Evolutionary conservation across 2,329 filamentous ascomycete genomes (phyloP), one percentile per base, ranked within the genome.

Genomic region (Pyrenophora teres): DNA sequence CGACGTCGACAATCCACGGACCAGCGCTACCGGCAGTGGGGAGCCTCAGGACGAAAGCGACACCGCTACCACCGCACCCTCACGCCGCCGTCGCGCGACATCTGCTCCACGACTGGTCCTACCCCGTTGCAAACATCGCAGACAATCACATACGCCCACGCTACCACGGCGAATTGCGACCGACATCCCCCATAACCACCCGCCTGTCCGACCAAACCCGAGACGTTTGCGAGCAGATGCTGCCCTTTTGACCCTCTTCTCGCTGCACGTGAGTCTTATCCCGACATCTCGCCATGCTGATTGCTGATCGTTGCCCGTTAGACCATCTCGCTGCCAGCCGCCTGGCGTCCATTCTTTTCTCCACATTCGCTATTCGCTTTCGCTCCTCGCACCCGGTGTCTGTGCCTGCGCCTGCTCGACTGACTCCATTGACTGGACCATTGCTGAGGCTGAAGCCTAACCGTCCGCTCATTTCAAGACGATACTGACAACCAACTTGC

Each of bases 301-400:
- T 21, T 21, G 19, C 19, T 21, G 19, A 72, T 67, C 63, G 43
- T 52, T 55, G 50, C 50, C 49, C 48, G 21, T 30, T 50, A 67
- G 65, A 55, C 56, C 60, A 53, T 62, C 64, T 54, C 59, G 62
- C 59, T 65, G 70, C 69, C 70, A 71, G 67, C 67, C 64, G 51
- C 62, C 68, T 71, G 71, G 72, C 72, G 71, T 75, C 73, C 74
- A 59, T 64, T 75, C 72, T 60, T 74, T 74, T 75, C 68, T 63
- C 73, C 67, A 66, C 62, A 56, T 55, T 66, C 68, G 45, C 67
- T 69, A 64, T 43, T 47, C 52, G 42, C 60, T 15, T 15, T 15
- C 15, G 45, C 67, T 69, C 64, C 45, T 47, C 52, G 42, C 60
- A 15, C 40, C 40, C 15, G 15, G 15, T 15, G 15, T 15, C 15